Evolutionary conservation across 1,284 basidiomycete genomes (phyloP).

Genomic region (Ganoderma resinaceum): DNA sequence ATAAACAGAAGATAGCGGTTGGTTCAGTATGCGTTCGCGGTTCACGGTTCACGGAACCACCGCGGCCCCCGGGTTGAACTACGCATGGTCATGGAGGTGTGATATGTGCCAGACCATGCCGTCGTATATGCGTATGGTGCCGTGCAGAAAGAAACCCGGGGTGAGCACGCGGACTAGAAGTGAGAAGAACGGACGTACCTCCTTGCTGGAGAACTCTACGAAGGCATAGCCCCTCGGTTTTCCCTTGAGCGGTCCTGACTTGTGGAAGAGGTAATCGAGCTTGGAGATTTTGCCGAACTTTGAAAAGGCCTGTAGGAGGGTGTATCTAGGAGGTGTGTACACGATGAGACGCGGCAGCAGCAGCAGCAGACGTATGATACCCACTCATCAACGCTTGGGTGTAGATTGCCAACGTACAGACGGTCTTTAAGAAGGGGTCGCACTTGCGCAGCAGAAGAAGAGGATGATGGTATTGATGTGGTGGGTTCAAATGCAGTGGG

Average conservation of each 20-base stretch:
- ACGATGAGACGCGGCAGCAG: background rate
- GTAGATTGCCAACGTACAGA: constrained; percentile 92
- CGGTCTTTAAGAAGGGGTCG: constrained; percentile 61
- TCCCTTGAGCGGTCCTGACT: constrained; percentile 86
- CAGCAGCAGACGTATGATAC: constrained; percentile 33
- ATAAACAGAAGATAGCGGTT: constrained; percentile 29
- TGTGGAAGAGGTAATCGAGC: constrained; percentile 96
- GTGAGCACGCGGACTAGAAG: constrained; percentile 47
- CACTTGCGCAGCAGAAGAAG: constrained; percentile 29
- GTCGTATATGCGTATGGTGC: constrained; percentile 20
- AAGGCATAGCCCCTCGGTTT: constrained; percentile 97
- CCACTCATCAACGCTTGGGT: constrained; percentile 89
- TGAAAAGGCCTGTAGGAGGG: constrained; percentile 88
- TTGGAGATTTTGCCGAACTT: constrained; percentile 93
- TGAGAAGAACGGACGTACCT: constrained; percentile 64
- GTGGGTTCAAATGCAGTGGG: constrained; percentile 28
- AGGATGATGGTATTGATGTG: constrained; percentile 25
- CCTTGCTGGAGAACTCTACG: constrained; percentile 81
- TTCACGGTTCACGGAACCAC: constrained; percentile 9
- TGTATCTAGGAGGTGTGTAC: constrained; percentile 59
- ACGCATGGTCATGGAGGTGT: constrained; percentile 15
- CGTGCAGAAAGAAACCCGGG: constrained; percentile 50
- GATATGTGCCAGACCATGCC: constrained; percentile 21
- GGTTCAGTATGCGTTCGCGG: constrained; percentile 20
- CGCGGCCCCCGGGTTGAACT: constrained; percentile 32